phyloP scores from a whole-genome alignment of 768 basidiomycete species.

The Boletus speciosus region DNA sequence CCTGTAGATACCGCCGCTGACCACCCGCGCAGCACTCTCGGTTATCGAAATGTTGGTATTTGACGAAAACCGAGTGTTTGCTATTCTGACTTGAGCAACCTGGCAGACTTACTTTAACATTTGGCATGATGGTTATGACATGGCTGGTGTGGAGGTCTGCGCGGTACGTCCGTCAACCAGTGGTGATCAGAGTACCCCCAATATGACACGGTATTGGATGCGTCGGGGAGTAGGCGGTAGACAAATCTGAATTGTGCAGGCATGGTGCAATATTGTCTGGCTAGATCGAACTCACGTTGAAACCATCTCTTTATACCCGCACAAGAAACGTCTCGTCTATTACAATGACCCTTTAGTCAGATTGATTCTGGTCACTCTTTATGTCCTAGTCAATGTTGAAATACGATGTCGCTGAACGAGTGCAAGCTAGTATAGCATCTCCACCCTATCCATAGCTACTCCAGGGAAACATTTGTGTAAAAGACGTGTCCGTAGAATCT shows the following conservation, averaged over 20 bases:
- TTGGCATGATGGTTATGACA: conserved; percentile 43
- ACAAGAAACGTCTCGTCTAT: neutral
- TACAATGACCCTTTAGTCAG: neutral
- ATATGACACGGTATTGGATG: conserved; percentile 15
- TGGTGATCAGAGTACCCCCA: conserved; percentile 24
- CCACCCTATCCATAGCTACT: too few relatives aligned
- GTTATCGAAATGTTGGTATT: conserved; percentile 50
- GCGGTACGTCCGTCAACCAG: conserved; percentile 33
- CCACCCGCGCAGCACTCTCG: conserved; percentile 38
- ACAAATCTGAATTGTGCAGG: conserved; percentile 5
- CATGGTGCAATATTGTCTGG: neutral
- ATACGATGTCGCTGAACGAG: neutral
- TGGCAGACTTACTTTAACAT: conserved; percentile 44
- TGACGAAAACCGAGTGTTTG: neutral
- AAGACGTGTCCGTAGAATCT: too few relatives aligned
- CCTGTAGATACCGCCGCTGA: neutral
- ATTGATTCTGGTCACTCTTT: conserved; percentile 2
- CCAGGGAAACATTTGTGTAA: too few relatives aligned
- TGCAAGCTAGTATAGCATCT: too few relatives aligned
- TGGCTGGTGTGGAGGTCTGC: conserved; percentile 56
- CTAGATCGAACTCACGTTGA: neutral
- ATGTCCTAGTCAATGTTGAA: neutral
- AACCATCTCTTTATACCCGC: neutral
- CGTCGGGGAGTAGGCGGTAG: conserved; percentile 1
- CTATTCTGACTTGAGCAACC: conserved; percentile 8